Conservation (phyloP, 2,329 filamentous ascomycete species). For the Aspergillus versicolor region DNA sequence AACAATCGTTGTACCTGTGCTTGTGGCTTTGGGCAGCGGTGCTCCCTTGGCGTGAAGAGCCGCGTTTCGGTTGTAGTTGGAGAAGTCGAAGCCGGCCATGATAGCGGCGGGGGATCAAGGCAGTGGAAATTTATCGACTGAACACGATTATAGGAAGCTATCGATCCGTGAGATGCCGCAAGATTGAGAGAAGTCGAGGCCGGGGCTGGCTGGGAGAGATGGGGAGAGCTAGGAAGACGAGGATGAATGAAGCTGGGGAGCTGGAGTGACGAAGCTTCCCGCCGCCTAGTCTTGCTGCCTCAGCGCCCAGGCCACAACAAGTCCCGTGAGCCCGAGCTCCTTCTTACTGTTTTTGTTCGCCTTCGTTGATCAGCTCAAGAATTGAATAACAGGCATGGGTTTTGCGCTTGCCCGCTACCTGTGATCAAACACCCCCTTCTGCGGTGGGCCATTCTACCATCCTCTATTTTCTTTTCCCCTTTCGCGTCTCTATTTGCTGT, state of each 20-base stretch:
- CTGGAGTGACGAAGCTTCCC: conserved; percentile 45
- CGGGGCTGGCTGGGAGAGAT: not conserved
- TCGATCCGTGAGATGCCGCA: not conserved
- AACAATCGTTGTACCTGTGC: conserved; percentile 98
- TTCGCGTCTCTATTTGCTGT: conserved; percentile 11
- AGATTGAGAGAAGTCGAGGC: not conserved
- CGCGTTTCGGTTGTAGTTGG: conserved; percentile 99
- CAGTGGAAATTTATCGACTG: conserved; percentile 17
- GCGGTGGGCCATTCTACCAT: not conserved
- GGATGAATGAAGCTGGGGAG: conserved; percentile 26
- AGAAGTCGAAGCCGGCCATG: conserved; percentile 99
- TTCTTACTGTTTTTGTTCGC: conserved; percentile 22
- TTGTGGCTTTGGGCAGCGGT: conserved; percentile 94
- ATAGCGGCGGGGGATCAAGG: conserved; percentile 37
- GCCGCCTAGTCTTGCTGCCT: conserved; percentile 35
- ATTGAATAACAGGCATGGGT: not conserved
- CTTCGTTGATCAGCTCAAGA: not conserved
- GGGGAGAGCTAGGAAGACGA: not conserved
- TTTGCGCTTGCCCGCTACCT: not conserved
- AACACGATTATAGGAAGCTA: not conserved
- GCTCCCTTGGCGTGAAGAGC: conserved; percentile 92
- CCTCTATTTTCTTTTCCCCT: not conserved
- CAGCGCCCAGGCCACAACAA: conserved; percentile 13
- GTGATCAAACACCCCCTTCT: conserved; percentile 2
- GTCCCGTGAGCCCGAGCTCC: conserved; percentile 14